Percentiles rank a stretch among this genome's conserved stretches.
Evolutionary conservation across 192 early-diverging fungal genomes (phyloP).

Genomic region (Coemansia sp.): DNA sequence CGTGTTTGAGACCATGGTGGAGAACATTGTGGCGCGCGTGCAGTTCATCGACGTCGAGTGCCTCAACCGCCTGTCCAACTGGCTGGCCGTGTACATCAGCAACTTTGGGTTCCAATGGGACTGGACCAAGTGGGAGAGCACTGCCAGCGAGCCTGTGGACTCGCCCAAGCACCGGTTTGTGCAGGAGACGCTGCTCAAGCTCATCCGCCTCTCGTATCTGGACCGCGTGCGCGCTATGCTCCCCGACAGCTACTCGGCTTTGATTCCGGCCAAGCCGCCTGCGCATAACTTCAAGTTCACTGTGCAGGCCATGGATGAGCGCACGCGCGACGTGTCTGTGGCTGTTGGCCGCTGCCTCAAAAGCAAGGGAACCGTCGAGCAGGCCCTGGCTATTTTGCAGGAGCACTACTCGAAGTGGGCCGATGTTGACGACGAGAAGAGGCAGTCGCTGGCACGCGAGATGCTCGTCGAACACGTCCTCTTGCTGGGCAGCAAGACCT

Average conservation of each 20-base stretch:
- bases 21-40: constrained; percentile 27
- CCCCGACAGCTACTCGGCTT: constrained; percentile 61
- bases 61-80: constrained; percentile 77
- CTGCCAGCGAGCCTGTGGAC: constrained; percentile 14
- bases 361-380: constrained; percentile 46
- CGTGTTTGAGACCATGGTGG: constrained; percentile 33
- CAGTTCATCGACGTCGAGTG: constrained; percentile 71
- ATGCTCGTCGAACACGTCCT: constrained; percentile 81
- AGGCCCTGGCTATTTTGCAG: constrained; percentile 48
- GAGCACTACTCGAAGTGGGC: constrained; percentile 48
- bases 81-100: constrained; percentile 90
- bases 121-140: constrained; percentile 73
- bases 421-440: constrained; percentile 33
- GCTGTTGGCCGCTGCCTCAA: constrained; percentile 48
- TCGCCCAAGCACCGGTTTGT: constrained; percentile 61
- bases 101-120: constrained; percentile 91
- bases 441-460: constrained; percentile 59
- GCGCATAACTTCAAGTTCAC: constrained; percentile 69
- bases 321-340: constrained; percentile 62
- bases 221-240: constrained; percentile 80
- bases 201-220: constrained; percentile 83
- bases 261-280: constrained; percentile 67
- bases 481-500: constrained; percentile 87
- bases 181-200: constrained; percentile 82
- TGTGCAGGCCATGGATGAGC: constrained; percentile 56